Evolutionary conservation across 352 stramenopile genomes (phyloP), one percentile per base, ranked within the genome.

Genomic region (Peronospora farinosa): DNA sequence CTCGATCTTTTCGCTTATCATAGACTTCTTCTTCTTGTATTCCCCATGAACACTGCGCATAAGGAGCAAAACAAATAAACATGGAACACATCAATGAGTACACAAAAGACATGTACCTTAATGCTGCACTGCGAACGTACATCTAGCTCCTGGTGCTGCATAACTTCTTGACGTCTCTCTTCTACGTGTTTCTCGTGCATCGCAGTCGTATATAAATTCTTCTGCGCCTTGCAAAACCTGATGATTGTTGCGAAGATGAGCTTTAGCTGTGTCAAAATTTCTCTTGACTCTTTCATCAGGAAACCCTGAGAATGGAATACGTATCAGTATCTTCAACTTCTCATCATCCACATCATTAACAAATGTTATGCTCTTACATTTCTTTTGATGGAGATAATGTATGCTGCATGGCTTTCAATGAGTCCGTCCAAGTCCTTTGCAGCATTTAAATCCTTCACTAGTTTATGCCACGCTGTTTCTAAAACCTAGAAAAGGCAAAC

Each of bases 321-420:
- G 39, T 3, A 44, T 35, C 31, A n/a, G 9, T 9, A 42, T 40
- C 21, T 65, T 43, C 11, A 6, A 1, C 11, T 8, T 35, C 31
- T 35, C 31, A 35, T n/a, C 31, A 35, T n/a, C 7, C 9, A 11
- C 6, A 32, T 32, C 27, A 32, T 11, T 11, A n/a, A n/a, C n/a
- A n/a, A n/a, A n/a, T 32, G 27, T 11, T 4, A 40, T 23, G 9
- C n/a, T 38, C 71, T 35, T 63, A 92, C 84, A 51, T 95, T 93
- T 44, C 86, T 68, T 43, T 93, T 89, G 63, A 96, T 90, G 1
- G 91, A 82, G 16, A 77, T 47, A 28, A 99, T 87, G 60, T 99
- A 99, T 4, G 83, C 66, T 56, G 97, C 83, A 52, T 99, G 96
- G 32, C 92, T 96, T 55, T 84, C 69, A 51, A 99, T 98, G 16